Conservation (phyloP, 306 rosid genomes). For the Sechiopsis laciniata region DNA sequence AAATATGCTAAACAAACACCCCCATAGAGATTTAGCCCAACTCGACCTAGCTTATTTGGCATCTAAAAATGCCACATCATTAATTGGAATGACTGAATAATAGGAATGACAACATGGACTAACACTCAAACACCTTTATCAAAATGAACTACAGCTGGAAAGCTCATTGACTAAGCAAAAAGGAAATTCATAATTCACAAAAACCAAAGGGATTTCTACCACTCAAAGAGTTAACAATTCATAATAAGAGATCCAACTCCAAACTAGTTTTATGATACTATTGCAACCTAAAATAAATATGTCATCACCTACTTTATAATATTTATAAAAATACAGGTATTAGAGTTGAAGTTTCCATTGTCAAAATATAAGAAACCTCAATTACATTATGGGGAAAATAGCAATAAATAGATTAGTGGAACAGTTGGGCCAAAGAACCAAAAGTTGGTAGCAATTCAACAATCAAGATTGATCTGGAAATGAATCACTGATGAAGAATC, state of each 20-base stretch:
- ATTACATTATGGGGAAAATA: not conserved
- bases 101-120: no score
- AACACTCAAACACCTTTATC: no score
- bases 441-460: not conserved
- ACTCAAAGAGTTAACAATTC: not conserved
- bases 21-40: no score
- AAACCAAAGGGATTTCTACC: not conserved
- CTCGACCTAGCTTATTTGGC: no score
- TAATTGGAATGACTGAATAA: no score
- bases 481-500: not conserved
- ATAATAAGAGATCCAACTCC: not conserved
- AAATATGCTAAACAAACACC: no score
- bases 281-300: conserved; percentile 1
- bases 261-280: not conserved
- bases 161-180: not conserved
- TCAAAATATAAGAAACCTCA: not conserved
- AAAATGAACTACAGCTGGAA: no score
- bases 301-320: not conserved
- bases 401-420: not conserved
- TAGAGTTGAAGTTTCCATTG: not conserved
- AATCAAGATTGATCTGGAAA: not conserved
- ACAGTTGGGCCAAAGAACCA: not conserved
- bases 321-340: not conserved
- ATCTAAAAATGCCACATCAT: no score
- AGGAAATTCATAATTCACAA: not conserved